These are phyloP conservation scores for Aspergillus fijiensis DNA, from an alignment of 2,329 filamentous ascomycete genomes.

Conservation along the genomic window DNA sequence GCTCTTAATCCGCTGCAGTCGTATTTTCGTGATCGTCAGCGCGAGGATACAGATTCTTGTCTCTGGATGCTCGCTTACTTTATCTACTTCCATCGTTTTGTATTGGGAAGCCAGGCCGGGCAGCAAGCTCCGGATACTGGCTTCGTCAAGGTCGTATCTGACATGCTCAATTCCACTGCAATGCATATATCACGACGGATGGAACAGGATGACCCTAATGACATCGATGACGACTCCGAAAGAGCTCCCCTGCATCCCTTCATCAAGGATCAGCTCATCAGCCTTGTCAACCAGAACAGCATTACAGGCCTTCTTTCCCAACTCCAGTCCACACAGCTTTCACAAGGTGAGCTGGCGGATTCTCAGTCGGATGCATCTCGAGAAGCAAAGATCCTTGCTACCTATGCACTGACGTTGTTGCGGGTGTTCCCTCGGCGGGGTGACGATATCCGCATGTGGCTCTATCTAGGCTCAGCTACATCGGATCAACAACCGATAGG, in stretches of 20 bases:
- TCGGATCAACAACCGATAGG: slow-evolving; percentile 36
- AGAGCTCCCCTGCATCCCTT: slow-evolving; percentile 49
- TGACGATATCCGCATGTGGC: slow-evolving; percentile 91
- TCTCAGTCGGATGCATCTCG: slow-evolving; percentile 44
- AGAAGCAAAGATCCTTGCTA: slow-evolving; percentile 73
- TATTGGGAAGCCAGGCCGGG: slow-evolving; percentile 38
- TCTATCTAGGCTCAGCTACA: slow-evolving; percentile 72
- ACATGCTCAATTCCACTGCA: slow-evolving; percentile 57
- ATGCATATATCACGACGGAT: slow-evolving; percentile 54
- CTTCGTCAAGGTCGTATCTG: slow-evolving; percentile 57
- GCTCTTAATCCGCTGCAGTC: slow-evolving; percentile 36
- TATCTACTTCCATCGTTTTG: slow-evolving; percentile 57
- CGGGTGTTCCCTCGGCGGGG: slow-evolving; percentile 77
- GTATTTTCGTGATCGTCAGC: slow-evolving; percentile 23
- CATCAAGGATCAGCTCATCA: slow-evolving; percentile 64
- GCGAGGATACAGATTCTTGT: slow-evolving; percentile 42
- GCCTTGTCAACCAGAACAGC: slow-evolving; percentile 71
- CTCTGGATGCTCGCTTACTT: slow-evolving; percentile 61
- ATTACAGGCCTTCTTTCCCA: slow-evolving; percentile 63
- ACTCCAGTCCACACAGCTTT: slow-evolving; percentile 30
- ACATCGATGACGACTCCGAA: slow-evolving; percentile 29
- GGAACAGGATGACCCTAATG: slow-evolving; percentile 40
- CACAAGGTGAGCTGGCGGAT: slow-evolving; percentile 23
- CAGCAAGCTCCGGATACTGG: slow-evolving; percentile 50
- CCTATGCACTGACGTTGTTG: slow-evolving; percentile 81